Evolutionary conservation across 2,329 filamentous ascomycete species (phyloP), one percentile per base, ranked within the genome.

Genomic region (Pyricularia sp.): DNA sequence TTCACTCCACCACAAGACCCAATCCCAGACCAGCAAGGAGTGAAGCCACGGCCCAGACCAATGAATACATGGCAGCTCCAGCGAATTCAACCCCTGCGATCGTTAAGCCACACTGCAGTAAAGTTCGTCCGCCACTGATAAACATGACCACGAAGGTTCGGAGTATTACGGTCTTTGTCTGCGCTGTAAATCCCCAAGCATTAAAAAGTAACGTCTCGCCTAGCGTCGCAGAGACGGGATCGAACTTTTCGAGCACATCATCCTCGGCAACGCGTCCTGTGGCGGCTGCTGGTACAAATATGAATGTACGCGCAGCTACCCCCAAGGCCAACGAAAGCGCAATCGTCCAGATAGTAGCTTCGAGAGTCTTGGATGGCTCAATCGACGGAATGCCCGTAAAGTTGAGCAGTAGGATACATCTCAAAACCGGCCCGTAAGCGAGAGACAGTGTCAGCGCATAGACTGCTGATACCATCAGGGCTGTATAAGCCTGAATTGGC

Each of bases 381-480:
- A 97, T 82, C 33, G 88, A 90, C 7, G 86, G 85, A 68, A 97
- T 84, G 69, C 84, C 85, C n/a, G 85, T 80, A 75, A 97, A 97
- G 81, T 94, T 86, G 33, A 88, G 81, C 67, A 93, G 86, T n/a
- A 97, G 83, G 74, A 87, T 87, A 28, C 81, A 79, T 7, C 92
- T 92, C 20, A 97, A 84, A 79, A 89, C 89, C 20, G 88, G 89
- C 69, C 85, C 84, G 77, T 91, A 89, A 68, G 90, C 88, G 67
- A 86, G 79, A 74, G 90, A 92, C 33, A 97, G 80, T 1, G 87
- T 82, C n/a, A 93, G 83, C 69, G 86, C 87, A 81, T 95, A 96
- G 71, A 97, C 88, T 67, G 86, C 84, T 9, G 90, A 85, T 3
- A 91, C 88, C 59, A 95, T 85, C 17, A 91, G 76, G 2, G 86